Conservation (phyloP, 805 yeast genomes). For the Ogataea zsoltii region DNA sequence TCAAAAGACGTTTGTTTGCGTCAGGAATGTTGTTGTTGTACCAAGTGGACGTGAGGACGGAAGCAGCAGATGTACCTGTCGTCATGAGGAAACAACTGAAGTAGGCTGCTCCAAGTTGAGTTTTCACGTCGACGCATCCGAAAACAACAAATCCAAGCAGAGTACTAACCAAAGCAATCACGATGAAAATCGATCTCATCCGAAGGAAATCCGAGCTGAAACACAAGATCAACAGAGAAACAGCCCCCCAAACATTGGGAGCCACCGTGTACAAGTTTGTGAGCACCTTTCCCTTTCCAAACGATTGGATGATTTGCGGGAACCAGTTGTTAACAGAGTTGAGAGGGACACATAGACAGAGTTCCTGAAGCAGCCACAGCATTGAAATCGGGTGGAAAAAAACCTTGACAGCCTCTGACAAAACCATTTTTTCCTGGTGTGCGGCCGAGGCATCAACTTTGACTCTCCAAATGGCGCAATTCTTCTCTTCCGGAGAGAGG, state of each 20-base stretch:
- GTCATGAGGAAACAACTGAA: constrained; percentile 38
- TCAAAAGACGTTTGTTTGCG: constrained; percentile 44
- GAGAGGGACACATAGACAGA: constrained; percentile 48
- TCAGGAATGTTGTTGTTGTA: constrained; percentile 49
- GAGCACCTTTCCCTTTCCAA: constrained; percentile 41
- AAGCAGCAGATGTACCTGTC: constrained; percentile 48
- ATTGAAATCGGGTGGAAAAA: constrained; percentile 44
- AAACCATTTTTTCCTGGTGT: constrained; percentile 34
- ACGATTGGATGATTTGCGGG: constrained; percentile 42
- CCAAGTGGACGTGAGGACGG: constrained; percentile 51
- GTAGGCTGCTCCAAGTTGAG: constrained; percentile 28
- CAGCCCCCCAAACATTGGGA: constrained; percentile 48
- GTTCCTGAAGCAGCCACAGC: constrained; percentile 45
- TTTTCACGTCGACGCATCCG: constrained; percentile 42
- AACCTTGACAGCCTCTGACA: constrained; percentile 44
- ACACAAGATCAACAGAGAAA: constrained; percentile 40
- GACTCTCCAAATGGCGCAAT: constrained; percentile 40
- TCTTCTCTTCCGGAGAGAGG: constrained; percentile 41
- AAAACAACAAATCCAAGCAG: constrained; percentile 47
- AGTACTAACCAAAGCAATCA: constrained; percentile 40
- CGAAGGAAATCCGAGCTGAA: constrained; percentile 42
- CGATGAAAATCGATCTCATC: constrained; percentile 40
- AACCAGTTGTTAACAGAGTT: constrained; percentile 49
- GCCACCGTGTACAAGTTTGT: constrained; percentile 46
- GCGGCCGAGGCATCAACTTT: constrained; percentile 37